Percentiles rank a stretch among this genome's conserved stretches.
Evolutionary conservation across 805 yeast species (phyloP).

Genomic region (Myxozyma kluyveri): DNA sequence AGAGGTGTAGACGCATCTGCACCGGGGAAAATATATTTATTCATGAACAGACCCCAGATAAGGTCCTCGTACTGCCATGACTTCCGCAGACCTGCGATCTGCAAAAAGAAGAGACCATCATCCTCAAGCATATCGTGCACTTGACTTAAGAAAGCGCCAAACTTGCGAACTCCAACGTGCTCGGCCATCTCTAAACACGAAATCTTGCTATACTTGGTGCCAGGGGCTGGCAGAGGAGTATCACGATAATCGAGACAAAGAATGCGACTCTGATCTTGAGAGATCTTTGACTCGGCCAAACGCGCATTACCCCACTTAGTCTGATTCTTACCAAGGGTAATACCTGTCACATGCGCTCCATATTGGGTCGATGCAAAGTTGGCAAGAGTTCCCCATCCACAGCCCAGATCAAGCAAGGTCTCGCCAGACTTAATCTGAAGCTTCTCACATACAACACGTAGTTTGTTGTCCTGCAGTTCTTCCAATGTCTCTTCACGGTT

Average conservation of each 20-base stretch:
- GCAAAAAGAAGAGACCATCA: constrained; percentile 83
- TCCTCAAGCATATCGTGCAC: constrained; percentile 85
- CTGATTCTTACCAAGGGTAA: constrained; percentile 86
- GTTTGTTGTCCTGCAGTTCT: constrained; percentile 80
- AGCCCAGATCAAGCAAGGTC: constrained; percentile 76
- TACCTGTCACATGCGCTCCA: constrained; percentile 85
- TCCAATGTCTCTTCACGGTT: constrained; percentile 65
- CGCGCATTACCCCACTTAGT: constrained; percentile 82
- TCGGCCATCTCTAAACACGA: constrained; percentile 94
- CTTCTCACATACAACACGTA: constrained; percentile 83
- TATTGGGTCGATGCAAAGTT: constrained; percentile 76
- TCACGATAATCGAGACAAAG: constrained; percentile 88
- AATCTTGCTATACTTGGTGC: constrained; percentile 72
- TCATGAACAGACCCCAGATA: constrained; percentile 93
- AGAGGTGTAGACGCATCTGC: constrained; percentile 95
- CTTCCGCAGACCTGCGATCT: constrained; percentile 87
- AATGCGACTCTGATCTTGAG: constrained; percentile 66
- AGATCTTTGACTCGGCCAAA: constrained; percentile 65
- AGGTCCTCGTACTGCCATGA: constrained; percentile 93
- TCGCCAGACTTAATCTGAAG: constrained; percentile 72
- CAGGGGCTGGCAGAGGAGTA: constrained; percentile 62
- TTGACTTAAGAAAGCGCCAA: constrained; percentile 70
- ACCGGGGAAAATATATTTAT: constrained; percentile 94
- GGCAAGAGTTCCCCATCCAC: constrained; percentile 96
- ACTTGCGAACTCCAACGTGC: constrained; percentile 90